phyloP scores from a whole-genome alignment of 2,329 filamentous ascomycete genomes.

The Lachnellula hyalina region DNA sequence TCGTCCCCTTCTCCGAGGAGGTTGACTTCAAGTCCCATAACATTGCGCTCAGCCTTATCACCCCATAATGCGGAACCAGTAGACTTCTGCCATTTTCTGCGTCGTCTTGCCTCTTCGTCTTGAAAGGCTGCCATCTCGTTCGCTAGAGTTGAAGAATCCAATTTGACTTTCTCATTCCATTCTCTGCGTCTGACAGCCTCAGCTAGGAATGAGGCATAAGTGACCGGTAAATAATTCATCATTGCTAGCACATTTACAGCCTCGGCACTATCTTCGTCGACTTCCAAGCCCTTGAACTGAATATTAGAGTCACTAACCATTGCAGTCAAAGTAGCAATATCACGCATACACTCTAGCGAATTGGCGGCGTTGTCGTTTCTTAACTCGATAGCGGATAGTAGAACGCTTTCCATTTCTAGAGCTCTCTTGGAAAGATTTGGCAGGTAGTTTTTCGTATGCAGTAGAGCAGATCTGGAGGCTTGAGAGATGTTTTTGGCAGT shows the following conservation, averaged over 20 bases:
- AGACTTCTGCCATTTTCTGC: conserved; percentile 85
- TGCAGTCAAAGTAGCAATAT: conserved; percentile 73
- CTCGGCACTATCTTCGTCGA: conserved; percentile 69
- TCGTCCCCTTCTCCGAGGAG: conserved; percentile 71
- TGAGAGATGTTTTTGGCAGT: conserved; percentile 60
- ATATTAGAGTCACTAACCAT: conserved; percentile 66
- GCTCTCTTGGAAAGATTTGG: conserved; percentile 52
- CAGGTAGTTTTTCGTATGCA: conserved; percentile 57
- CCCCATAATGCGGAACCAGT: conserved; percentile 66
- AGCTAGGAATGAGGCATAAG: conserved; percentile 83
- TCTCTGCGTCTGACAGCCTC: conserved; percentile 83
- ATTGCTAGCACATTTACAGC: conserved; percentile 76
- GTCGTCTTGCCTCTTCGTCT: conserved; percentile 84
- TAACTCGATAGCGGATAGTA: conserved; percentile 54
- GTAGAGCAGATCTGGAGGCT: conserved; percentile 58
- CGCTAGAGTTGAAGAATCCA: conserved; percentile 78
- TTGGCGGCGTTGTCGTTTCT: conserved; percentile 64
- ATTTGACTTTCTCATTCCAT: conserved; percentile 87
- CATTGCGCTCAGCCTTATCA: conserved; percentile 61
- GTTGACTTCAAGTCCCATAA: conserved; percentile 78
- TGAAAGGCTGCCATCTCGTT: conserved; percentile 91
- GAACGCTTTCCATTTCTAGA: conserved; percentile 56
- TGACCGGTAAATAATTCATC: conserved; percentile 76
- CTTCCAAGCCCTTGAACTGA: conserved; percentile 65
- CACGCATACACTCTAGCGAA: conserved; percentile 71